These are phyloP conservation scores for Cytospora schulzeri DNA, from an alignment of 2,329 filamentous ascomycete genomes.

Conservation along the genomic window DNA sequence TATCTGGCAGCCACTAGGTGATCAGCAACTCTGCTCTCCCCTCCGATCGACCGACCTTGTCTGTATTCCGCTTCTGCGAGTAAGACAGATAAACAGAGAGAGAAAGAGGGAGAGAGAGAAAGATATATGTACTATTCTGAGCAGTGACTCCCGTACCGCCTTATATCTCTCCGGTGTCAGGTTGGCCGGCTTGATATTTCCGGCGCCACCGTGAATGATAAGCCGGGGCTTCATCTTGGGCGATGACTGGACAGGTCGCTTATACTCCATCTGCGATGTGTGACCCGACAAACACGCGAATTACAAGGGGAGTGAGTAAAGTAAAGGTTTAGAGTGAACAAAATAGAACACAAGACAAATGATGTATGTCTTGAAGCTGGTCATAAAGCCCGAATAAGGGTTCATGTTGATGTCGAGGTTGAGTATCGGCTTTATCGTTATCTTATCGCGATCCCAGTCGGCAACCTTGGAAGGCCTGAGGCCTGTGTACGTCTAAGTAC, in stretches of 20 bases:
- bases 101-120: too few relatives aligned
- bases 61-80: too few relatives aligned
- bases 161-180: slow-evolving; percentile 60
- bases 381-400: not conserved
- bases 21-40: not conserved
- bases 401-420: not conserved
- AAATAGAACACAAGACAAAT: not conserved
- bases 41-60: too few relatives aligned
- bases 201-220: slow-evolving; percentile 74
- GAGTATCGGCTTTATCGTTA: slow-evolving; percentile 8
- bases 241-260: slow-evolving; percentile 22
- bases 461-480: too few relatives aligned
- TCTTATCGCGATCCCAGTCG: slow-evolving; percentile 10
- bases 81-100: too few relatives aligned
- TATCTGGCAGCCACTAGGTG: slow-evolving; percentile 39
- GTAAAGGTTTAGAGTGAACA: not conserved
- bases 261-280: slow-evolving; percentile 45
- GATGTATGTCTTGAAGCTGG: not conserved
- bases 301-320: not conserved
- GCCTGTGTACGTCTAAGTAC: too few relatives aligned
- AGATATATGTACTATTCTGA: slow-evolving; percentile 55
- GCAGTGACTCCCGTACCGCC: slow-evolving; percentile 61
- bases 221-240: slow-evolving; percentile 54
- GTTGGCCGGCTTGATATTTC: slow-evolving; percentile 64
- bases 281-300: not conserved